A percentile compares a stretch with the other conserved stretches of the same genome.
Conservation (phyloP, 805 yeast genomes). For the Sungouiozyma ichnusensis region DNA sequence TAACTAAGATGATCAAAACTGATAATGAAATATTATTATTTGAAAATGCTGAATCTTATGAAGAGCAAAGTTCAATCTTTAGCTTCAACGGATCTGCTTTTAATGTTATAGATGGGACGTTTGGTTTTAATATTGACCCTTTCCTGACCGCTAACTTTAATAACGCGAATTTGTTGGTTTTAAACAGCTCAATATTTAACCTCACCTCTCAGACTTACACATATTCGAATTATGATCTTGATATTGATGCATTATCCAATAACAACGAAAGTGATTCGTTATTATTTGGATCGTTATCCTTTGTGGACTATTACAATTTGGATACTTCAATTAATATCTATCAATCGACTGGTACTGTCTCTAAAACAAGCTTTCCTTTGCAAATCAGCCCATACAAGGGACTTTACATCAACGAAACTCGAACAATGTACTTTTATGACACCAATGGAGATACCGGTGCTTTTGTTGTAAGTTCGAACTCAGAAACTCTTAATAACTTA, state of each 20-base stretch:
- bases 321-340: conserved; percentile 11
- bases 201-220: not conserved
- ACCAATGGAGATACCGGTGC: conserved; percentile 17
- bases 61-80: not conserved
- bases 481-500: not conserved
- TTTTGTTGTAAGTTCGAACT: conserved; percentile 5
- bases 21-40: not conserved
- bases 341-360: not conserved
- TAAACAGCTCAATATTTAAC: not conserved
- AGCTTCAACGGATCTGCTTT: not conserved
- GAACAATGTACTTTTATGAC: conserved; percentile 51
- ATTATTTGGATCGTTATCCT: conserved; percentile 26
- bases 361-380: not conserved
- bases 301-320: conserved; percentile 12
- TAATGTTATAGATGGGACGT: not conserved
- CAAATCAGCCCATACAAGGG: conserved; percentile 25
- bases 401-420: conserved; percentile 35
- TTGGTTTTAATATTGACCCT: not conserved
- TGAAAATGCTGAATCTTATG: no score
- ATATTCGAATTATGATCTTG: not conserved
- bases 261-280: conserved; percentile 26
- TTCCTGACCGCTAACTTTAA: not conserved
- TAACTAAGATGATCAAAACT: not conserved
- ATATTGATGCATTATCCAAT: not conserved
- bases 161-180: not conserved